Percentiles rank a stretch among this genome's conserved stretches.
Evolutionary conservation across 805 yeast species (phyloP).

Genomic region (Starmerella floricola): DNA sequence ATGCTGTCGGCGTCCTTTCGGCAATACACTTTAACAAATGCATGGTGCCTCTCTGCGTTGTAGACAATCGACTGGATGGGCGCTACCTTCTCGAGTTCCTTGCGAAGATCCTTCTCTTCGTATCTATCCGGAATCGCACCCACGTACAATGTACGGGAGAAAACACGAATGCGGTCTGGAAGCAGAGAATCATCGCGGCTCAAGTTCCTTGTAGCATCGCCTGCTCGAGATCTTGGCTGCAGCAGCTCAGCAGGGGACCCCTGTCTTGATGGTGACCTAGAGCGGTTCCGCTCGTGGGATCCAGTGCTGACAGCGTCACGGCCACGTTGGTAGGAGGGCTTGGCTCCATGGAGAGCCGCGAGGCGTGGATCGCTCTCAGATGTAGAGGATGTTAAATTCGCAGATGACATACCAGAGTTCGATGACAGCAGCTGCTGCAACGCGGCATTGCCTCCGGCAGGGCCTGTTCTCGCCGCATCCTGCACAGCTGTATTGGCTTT

Average conservation of each 20-base stretch:
- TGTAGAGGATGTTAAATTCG: not conserved
- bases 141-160: constrained; percentile 80
- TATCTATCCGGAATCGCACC: constrained; percentile 84
- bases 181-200: constrained; percentile 31
- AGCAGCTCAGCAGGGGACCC: constrained; percentile 5
- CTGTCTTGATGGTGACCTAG: constrained; percentile 17
- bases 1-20: constrained; percentile 84
- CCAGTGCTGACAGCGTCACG: constrained; percentile 6
- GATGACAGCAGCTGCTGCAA: constrained; percentile 18
- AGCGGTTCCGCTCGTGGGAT: constrained; percentile 18
- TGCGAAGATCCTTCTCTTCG: constrained; percentile 61
- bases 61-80: constrained; percentile 84
- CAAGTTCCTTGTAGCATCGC: constrained; percentile 20
- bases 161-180: constrained; percentile 66
- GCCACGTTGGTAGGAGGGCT: constrained; percentile 13
- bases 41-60: constrained; percentile 84
- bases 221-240: constrained; percentile 18
- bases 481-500: constrained; percentile 12
- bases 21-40: constrained; percentile 87
- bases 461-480: not conserved
- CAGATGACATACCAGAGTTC: not conserved
- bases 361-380: constrained; percentile 10
- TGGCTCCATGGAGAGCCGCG: constrained; percentile 8
- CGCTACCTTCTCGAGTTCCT: constrained; percentile 68
- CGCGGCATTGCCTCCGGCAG: constrained; percentile 2